These are phyloP conservation scores for Chaetomium olivaceum DNA, from an alignment of 2,329 filamentous ascomycete genomes.

Conservation along the genomic window DNA sequence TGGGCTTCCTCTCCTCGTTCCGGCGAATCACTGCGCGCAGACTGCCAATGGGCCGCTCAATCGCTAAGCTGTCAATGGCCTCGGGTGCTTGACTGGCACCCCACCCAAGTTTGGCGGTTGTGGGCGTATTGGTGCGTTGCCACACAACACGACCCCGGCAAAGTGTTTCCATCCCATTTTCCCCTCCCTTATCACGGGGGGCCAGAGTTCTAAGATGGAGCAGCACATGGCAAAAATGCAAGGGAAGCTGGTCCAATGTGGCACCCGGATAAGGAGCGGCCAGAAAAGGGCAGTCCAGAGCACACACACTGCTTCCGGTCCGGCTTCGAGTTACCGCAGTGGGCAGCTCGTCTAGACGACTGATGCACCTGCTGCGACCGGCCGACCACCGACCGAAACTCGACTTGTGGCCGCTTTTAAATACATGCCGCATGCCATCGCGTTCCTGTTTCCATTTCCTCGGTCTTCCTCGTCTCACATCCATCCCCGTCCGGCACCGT, in stretches of 20 bases:
- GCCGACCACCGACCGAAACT: not conserved
- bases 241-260: constrained; percentile 19
- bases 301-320: constrained; percentile 29
- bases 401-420: constrained; percentile 12
- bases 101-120: not conserved
- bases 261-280: constrained; percentile 11
- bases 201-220: not conserved
- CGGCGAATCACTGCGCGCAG: constrained; percentile 29
- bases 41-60: constrained; percentile 9
- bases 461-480: constrained; percentile 1
- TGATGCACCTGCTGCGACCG: not conserved
- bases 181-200: constrained; percentile 24
- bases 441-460: not conserved
- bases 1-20: constrained; percentile 19
- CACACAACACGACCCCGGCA: constrained; percentile 13
- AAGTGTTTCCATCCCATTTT: constrained; percentile 13
- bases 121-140: constrained; percentile 3
- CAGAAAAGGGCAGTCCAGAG: constrained; percentile 7
- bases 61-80: not conserved
- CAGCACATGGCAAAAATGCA: constrained; percentile 18
- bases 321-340: constrained; percentile 5
- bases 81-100: not conserved
- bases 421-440: constrained; percentile 4
- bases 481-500: not conserved
- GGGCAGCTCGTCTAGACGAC: constrained; percentile 4